Base-by-base conservation (phyloP, 2,329 filamentous ascomycete genomes). In the Sporothrix luriei region DNA sequence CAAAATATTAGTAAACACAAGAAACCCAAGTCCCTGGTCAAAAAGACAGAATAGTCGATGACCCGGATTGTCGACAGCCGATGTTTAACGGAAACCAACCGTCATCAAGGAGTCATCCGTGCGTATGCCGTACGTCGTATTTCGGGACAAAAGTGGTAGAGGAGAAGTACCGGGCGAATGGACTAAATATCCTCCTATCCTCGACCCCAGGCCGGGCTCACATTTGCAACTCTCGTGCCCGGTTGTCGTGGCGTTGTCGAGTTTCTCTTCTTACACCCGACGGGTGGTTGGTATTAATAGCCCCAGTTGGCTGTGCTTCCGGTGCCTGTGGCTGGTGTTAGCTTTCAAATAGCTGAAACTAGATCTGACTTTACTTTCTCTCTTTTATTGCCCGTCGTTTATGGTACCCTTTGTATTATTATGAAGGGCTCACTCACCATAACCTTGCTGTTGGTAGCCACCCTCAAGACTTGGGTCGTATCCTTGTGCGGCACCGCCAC, bases 401-500 rank as follows among this genome's bases (percentile, higher is more conserved):
- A n/a, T 33, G 4, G 9, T 6, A n/a, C 6, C 26, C 55, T 4
- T 3, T 13, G 3, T 19, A 19, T 62, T 10, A 21, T 19, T 7
- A 2, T 26, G 10, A 13, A 33, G 33, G 33, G 33, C 33, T 33
- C 33, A 64, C 61, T 49, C 43, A 64, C 61, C 61, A 21, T 64
- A 29, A 14, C n/a, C 62, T 24, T 66, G 62, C 62, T 52, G 62
- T 13, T 51, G 46, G 46, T 52, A 66, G 48, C 46, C 62, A 9
- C 29, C 46, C n/a, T 43, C 57, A n/a, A 62, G 38, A 11, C 29
- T 21, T 11, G 48, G 46, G 49, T 43, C 64, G 49, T 66, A 66
- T 1, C 14, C 24, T n/a, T 24, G 26, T 4, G 29, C 64, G 13
- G 49, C 24, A 13, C 14, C 61, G 16, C 24, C 61, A 16, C 21